These are phyloP conservation scores for Cystobasidiaceae sp. DNA, from an alignment of 1,284 basidiomycete genomes.

Conservation along the genomic window DNA sequence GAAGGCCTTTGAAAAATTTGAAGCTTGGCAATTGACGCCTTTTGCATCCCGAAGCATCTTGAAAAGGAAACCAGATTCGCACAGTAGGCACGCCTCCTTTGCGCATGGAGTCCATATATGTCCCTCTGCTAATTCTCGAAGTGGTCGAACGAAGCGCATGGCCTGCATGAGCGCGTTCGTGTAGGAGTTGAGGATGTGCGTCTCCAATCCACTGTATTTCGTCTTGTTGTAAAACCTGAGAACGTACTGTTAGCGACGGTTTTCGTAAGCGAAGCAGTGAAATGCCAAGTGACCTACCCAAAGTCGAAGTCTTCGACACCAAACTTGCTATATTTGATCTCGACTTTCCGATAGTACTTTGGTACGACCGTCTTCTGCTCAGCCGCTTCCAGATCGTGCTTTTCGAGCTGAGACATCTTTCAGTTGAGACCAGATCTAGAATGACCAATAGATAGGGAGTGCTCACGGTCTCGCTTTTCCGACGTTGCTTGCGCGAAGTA, in stretches of 20 bases:
- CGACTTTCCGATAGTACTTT: constrained; percentile 79
- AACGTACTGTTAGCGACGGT: not conserved
- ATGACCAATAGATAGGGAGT: not conserved
- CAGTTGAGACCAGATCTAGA: not conserved
- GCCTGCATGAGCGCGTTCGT: constrained; percentile 89
- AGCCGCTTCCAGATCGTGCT: constrained; percentile 35
- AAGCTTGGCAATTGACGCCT: constrained; percentile 92
- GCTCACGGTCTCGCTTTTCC: constrained; percentile 30
- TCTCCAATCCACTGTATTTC: constrained; percentile 84
- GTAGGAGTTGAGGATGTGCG: constrained; percentile 95
- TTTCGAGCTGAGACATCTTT: not conserved
- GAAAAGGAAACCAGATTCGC: constrained; percentile 91
- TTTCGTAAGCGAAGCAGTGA: not conserved
- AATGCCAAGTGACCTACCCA: constrained; percentile 55
- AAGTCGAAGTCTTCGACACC: constrained; percentile 99
- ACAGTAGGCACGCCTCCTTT: constrained; percentile 85
- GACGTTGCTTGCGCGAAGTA: constrained; percentile 38
- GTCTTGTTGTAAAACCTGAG: constrained; percentile 86
- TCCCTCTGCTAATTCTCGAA: constrained; percentile 76
- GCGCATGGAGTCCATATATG: constrained; percentile 84
- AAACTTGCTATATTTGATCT: constrained; percentile 97
- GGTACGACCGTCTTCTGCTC: constrained; percentile 58
- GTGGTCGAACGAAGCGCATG: constrained; percentile 74
- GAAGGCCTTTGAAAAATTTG: constrained; percentile 92
- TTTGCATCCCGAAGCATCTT: constrained; percentile 92